These are phyloP conservation scores for Fonsecaea pedrosoi DNA, from an alignment of 2,329 filamentous ascomycete species.

Conservation along the genomic window DNA sequence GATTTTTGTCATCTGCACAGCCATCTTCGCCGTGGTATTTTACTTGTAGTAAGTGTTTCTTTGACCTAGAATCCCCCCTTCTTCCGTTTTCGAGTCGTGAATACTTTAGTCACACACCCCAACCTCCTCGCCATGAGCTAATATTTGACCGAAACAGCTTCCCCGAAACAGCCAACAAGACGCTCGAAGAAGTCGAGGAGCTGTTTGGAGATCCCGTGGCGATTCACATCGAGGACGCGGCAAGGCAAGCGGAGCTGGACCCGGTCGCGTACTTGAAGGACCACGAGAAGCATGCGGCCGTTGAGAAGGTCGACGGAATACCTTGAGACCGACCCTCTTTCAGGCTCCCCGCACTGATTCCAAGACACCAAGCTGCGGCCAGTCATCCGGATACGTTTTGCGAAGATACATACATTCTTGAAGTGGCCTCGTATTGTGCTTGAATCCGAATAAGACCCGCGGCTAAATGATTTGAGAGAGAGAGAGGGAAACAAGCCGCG, in stretches of 20 bases:
- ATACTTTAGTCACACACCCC: no score
- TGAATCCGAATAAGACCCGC: no score
- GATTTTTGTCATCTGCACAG: constrained; percentile 8
- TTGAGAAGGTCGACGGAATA: not conserved
- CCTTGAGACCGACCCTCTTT: not conserved
- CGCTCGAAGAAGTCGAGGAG: constrained; percentile 45
- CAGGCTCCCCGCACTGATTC: not conserved
- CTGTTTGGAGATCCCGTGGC: constrained; percentile 42
- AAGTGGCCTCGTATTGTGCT: no score
- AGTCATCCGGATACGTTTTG: not conserved
- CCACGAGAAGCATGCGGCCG: not conserved
- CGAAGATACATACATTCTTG: no score
- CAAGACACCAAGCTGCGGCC: not conserved
- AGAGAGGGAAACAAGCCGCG: no score
- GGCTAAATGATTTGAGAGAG: no score
- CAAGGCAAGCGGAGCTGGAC: not conserved
- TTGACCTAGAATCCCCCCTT: not conserved
- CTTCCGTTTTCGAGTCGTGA: not conserved
- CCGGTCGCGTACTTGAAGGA: not conserved
- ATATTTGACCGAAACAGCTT: constrained; percentile 14
- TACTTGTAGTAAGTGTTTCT: constrained; percentile 39
- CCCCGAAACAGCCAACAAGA: constrained; percentile 46
- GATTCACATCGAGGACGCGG: not conserved
- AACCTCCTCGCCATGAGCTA: no score
- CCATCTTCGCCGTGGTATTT: constrained; percentile 29